These are phyloP conservation scores for Xerocomellus amylosporus DNA, from an alignment of 768 basidiomycete species.

Conservation along the genomic window DNA sequence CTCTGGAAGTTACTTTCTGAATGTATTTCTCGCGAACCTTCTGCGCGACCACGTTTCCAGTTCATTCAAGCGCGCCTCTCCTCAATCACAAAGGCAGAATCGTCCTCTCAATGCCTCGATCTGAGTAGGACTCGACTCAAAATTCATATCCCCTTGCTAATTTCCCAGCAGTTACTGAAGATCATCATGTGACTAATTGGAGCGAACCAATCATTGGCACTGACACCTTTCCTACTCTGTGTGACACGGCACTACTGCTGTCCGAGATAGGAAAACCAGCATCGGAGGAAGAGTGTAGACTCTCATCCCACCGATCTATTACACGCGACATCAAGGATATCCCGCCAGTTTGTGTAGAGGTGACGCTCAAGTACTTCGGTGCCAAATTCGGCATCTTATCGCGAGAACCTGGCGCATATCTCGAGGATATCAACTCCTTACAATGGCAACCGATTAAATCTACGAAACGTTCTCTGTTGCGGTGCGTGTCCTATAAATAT, in stretches of 20 bases:
- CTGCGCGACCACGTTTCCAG: constrained; percentile 5
- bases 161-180: background rate
- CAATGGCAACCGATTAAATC: background rate
- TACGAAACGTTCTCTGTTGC: background rate
- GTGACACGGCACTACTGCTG: too few species aligned
- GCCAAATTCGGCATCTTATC: background rate
- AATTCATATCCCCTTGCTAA: too few species aligned
- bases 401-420: constrained; percentile 3
- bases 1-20: constrained; percentile 6
- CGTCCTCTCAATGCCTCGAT: background rate
- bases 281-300: background rate
- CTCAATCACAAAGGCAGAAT: background rate
- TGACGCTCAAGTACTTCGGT: background rate
- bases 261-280: too few species aligned
- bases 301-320: background rate
- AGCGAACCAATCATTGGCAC: too few species aligned
- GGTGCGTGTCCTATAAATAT: background rate
- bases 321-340: background rate
- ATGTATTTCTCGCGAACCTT: background rate
- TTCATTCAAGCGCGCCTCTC: background rate
- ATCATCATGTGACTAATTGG: too few species aligned
- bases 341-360: background rate
- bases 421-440: background rate
- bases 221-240: too few species aligned
- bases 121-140: background rate